Evolutionary conservation across 768 basidiomycete genomes (phyloP).

Genomic region (Agaricus blazei): DNA sequence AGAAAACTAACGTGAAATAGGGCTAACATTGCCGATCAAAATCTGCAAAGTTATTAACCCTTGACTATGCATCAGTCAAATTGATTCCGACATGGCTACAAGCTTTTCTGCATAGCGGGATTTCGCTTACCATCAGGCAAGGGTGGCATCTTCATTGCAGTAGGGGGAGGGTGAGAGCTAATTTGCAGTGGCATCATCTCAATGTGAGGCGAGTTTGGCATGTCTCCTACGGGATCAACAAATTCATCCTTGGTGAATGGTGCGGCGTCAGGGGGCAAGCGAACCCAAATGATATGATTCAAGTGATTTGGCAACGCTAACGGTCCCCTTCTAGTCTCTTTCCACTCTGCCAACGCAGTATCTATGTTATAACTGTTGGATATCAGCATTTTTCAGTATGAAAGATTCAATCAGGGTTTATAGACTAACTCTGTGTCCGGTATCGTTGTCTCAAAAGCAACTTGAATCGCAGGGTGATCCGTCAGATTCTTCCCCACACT

Average conservation of each 20-base stretch:
- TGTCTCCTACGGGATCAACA: conserved; percentile 14
- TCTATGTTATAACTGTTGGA: not conserved
- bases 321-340: conserved; percentile 19
- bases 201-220: conserved; percentile 9
- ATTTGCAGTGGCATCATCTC: conserved; percentile 11
- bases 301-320: conserved; percentile 22
- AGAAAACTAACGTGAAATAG: conserved; percentile 10
- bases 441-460: conserved; percentile 6
- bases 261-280: conserved; percentile 26
- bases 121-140: not conserved
- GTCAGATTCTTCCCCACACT: conserved; percentile 17
- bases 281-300: conserved; percentile 23
- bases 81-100: not conserved
- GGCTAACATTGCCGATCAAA: conserved; percentile 1
- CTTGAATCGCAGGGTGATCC: conserved; percentile 14
- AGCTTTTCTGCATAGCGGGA: not conserved
- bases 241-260: conserved; percentile 7
- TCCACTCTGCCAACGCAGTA: conserved; percentile 7
- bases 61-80: not conserved
- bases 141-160: not conserved
- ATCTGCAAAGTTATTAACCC: not conserved
- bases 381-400: no score
- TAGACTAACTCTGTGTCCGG: not conserved
- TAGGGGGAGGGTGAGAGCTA: conserved; percentile 10
- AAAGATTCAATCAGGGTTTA: no score